These are phyloP conservation scores for Bryum argenteum DNA, from an alignment of 225 moss, liverwort and hornwort genomes.

Conservation along the genomic window DNA sequence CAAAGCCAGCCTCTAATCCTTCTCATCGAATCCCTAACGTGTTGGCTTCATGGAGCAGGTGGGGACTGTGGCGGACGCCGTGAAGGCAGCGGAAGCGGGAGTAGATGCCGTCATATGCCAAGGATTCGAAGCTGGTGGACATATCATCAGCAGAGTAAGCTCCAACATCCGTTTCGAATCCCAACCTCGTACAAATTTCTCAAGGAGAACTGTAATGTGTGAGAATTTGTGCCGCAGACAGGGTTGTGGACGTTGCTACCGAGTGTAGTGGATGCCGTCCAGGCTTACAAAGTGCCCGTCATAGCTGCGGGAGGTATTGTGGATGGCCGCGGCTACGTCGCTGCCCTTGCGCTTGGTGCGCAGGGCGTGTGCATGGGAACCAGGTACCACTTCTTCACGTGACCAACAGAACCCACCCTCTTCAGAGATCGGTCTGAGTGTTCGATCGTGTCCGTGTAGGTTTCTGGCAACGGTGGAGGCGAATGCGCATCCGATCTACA, in stretches of 20 bases:
- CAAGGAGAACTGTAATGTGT: no score
- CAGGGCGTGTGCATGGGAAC: conserved; percentile 69
- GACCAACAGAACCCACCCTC: no score
- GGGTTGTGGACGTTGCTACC: conserved; percentile 70
- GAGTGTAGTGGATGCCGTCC: conserved; percentile 72
- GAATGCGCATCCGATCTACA: conserved; percentile 77
- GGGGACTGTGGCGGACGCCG: conserved; percentile 45
- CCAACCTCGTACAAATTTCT: not conserved
- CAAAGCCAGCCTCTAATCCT: no score
- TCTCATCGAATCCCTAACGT: no score
- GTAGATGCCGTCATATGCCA: conserved; percentile 84
- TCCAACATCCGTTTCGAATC: no score
- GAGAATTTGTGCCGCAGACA: conserved; percentile 51
- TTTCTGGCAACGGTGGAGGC: conserved; percentile 77
- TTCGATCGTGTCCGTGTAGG: conserved; percentile 42
- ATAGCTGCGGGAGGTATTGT: conserved; percentile 87
- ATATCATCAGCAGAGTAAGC: conserved; percentile 58
- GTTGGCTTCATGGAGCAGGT: conserved; percentile 44
- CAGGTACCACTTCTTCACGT: conserved; percentile 29
- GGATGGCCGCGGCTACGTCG: conserved; percentile 84
- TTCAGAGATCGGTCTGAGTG: no score
- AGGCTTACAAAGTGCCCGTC: conserved; percentile 61
- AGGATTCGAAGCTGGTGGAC: conserved; percentile 84
- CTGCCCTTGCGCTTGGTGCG: conserved; percentile 82
- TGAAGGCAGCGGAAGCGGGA: conserved; percentile 52